Evolutionary conservation across 257 asterid genomes (phyloP), one percentile per base, ranked within the genome.

Genomic region (Solanum chaucha): DNA sequence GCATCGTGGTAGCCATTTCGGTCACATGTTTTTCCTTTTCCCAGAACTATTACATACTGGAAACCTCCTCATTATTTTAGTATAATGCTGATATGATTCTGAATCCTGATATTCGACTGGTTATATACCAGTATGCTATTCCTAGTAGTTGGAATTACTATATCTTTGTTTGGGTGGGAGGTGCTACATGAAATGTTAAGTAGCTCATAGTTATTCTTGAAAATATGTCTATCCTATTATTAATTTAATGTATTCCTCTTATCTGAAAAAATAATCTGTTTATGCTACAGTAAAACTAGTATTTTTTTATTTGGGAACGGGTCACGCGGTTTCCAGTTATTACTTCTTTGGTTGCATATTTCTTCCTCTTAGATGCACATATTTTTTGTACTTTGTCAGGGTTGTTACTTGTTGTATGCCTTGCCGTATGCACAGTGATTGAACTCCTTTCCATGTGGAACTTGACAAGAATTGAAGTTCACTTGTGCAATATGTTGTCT

Each of bases 401-500:
- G 90, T 86, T 97, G 89, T 65, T 86, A 80, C 89, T 95, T 77
- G 93, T 86, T 19, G 90, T 90, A 83, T 90, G 92, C 93, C 98
- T 82, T 86, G 93, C 92, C 8, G 82, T 89, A 89, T 96, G 98
- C 90, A 94, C 99, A 20, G 85, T 88, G 85, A 89, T 94, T 36
- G 98, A 95, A 90, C 99, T 97, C 86, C 93, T 97, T 87, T 95
- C 99, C 48, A 96, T 97, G 99, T 95, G 99, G 99, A 97, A 97
- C 90, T 90, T 97, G 94, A 97, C 99, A 81, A 94, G 99, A 90
- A 90, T 97, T 84, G 99, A 97, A 89, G 99, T 97, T 88, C 94
- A 92, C 92, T 92, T 97, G 59, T 97, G 99, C 93, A 97, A 96
- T 87, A 77, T 93, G 90, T 89, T 97, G 91, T 97, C 99, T 78